A percentile compares a stretch with the other conserved stretches of the same genome.
Conservation (phyloP, 1,139 yeast genomes). For the Scheffersomyces illinoinensis region DNA sequence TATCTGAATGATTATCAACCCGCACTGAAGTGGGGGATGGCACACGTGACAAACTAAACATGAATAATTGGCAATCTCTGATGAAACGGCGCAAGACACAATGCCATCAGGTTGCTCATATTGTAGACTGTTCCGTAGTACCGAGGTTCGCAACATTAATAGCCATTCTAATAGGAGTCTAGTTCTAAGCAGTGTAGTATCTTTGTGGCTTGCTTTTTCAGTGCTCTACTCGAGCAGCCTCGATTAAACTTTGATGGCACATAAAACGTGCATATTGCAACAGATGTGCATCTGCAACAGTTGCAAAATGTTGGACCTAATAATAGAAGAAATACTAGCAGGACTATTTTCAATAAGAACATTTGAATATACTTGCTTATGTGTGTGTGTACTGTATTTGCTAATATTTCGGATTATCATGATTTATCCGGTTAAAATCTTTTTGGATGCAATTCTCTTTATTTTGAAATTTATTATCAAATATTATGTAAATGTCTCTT, state of each 20-base stretch:
- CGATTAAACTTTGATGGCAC: not conserved
- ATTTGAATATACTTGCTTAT: no score
- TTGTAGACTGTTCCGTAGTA: no score
- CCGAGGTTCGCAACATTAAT: no score
- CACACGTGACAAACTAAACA: not conserved
- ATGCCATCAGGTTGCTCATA: not conserved
- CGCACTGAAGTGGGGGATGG: not conserved
- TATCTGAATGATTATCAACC: not conserved
- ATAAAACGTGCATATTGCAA: not conserved
- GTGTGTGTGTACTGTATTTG: no score
- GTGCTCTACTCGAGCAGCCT: not conserved
- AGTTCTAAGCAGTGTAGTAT: not conserved
- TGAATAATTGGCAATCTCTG: not conserved
- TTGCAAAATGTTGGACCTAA: not conserved
- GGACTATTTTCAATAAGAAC: no score
- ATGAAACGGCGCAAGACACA: not conserved
- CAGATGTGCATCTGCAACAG: not conserved
- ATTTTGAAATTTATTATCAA: not conserved
- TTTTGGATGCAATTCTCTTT: not conserved
- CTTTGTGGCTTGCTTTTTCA: not conserved
- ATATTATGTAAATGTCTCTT: not conserved
- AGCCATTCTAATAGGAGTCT: not conserved
- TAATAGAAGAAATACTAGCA: not conserved
- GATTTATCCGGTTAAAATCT: not conserved
- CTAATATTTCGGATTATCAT: no score